phyloP scores from a whole-genome alignment of 1,284 basidiomycete species.

The Ceratorhiza oryzae-sativae region DNA sequence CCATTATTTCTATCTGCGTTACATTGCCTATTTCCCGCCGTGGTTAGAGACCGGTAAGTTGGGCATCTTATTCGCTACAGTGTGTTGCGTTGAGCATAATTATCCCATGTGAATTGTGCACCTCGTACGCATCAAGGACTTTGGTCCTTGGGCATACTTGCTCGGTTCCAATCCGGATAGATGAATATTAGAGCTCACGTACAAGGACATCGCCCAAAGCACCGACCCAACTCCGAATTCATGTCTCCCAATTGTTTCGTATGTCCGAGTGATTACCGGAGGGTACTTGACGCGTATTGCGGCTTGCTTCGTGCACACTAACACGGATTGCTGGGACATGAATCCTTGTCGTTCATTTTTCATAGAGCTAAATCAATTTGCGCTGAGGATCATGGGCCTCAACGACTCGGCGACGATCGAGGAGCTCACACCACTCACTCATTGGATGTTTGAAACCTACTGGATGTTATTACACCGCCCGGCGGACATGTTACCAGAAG shows the following conservation, averaged over 20 bases:
- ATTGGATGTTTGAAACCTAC: no score
- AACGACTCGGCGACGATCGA: background rate
- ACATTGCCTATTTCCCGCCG: no score
- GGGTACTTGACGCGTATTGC: background rate
- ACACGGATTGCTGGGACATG: background rate
- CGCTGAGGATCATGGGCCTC: background rate
- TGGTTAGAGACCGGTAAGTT: no score
- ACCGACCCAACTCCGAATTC: background rate
- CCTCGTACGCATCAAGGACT: background rate
- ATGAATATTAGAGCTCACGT: background rate
- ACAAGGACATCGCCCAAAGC: background rate
- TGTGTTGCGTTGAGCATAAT: no score
- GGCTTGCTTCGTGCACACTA: background rate
- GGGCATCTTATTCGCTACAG: no score
- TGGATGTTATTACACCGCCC: no score
- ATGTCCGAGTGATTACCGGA: background rate
- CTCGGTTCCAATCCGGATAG: background rate
- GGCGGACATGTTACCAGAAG: no score
- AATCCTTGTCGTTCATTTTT: background rate
- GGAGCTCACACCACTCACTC: no score
- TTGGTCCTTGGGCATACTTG: background rate
- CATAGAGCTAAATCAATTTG: background rate
- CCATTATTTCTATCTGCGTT: no score
- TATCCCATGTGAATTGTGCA: no score
- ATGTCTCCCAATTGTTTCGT: background rate